Evolutionary conservation across 129 eudicot species (phyloP).

Genomic region (Flaveria sonorensis): DNA sequence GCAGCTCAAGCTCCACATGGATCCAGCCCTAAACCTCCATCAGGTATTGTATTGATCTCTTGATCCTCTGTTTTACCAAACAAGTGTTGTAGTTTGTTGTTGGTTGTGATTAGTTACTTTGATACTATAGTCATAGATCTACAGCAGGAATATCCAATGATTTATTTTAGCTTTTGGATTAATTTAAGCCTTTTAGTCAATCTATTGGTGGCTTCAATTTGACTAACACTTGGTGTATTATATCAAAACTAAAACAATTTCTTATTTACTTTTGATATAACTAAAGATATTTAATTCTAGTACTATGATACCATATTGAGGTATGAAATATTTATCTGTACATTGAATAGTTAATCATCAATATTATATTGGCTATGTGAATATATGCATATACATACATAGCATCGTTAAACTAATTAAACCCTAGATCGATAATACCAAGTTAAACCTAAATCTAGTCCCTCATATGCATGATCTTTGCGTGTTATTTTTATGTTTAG

Average conservation of each 20-base stretch:
- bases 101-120: background rate
- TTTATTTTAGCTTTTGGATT: background rate
- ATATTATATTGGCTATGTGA: background rate
- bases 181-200: background rate
- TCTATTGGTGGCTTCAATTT: constrained; percentile 5
- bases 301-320: background rate
- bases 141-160: background rate
- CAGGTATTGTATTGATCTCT: constrained; percentile 34
- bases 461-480: background rate
- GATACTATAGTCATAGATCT: background rate
- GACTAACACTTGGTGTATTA: constrained; percentile 1
- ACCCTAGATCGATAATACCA: background rate
- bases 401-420: background rate
- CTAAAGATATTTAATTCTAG: background rate
- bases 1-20: constrained; percentile 46
- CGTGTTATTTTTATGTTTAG: background rate
- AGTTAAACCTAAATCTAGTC: background rate
- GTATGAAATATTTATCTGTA: background rate
- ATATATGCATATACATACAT: too few species aligned
- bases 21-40: constrained; percentile 35
- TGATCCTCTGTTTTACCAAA: background rate
- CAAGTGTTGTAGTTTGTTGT: background rate
- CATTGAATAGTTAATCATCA: background rate
- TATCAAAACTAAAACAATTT: background rate
- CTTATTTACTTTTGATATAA: background rate